Evolutionary conservation across 2,329 filamentous ascomycete genomes (phyloP), one percentile per base, ranked within the genome.

Genomic region (Pyricularia grisea): DNA sequence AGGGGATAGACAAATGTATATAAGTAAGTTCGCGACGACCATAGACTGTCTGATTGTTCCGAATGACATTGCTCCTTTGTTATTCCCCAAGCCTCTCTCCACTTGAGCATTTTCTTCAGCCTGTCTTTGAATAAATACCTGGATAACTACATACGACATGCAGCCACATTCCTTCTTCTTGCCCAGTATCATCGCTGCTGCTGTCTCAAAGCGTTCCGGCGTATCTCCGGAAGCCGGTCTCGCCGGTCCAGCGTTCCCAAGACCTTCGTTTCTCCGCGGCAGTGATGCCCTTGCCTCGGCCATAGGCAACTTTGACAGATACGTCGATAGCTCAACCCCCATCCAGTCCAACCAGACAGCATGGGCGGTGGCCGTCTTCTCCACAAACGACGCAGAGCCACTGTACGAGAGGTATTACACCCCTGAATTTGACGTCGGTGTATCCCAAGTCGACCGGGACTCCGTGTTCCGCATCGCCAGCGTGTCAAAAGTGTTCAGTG

Each of bases 381-480:
- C 60, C 12, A 63, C n/a, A 27, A 28, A 27, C 60, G 60, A 63
- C 60, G 60, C 25, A 27, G 60, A 63, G 25, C 60, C 60, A 14
- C 27, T 63, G 25, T 63, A 63, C 27, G 60, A 63, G 60, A 30
- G 60, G 11, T 63, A 63, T 11, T 63, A 27, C 25, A 63, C 60
- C 60, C 60, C 60, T 14, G 60, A 28, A 12, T 63, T 63, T 28
- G 60, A 63, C 25, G 60, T 63, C 9, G 60, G 60, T 4, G 60
- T 63, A 30, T 30, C 25, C 14, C 23, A 25, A 4, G 74, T 80
- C 14, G 72, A 75, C 63, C 73, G 72, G 0, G 73, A 79, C 60
- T 78, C 79, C 0, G 73, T 79, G 64, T 81, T 78, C 70, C 75
- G 78, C 4, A 69, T 79, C 10, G 78, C 76, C 28, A 80, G 78